These are phyloP conservation scores for Ormosia semicastrata DNA, from an alignment of 306 rosid genomes.

Conservation along the genomic window DNA sequence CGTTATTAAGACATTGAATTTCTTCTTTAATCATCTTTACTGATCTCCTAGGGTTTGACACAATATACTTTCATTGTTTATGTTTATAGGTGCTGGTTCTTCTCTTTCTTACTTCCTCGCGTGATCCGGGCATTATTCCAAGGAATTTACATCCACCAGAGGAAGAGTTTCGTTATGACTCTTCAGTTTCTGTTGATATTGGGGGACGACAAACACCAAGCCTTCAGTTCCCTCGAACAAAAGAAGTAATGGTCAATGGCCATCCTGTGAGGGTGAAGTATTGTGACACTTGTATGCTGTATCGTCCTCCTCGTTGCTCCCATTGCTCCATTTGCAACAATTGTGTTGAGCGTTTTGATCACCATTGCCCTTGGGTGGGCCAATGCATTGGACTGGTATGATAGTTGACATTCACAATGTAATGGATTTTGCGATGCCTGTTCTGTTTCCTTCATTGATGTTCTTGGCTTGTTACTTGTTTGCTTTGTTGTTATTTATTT, in stretches of 20 bases:
- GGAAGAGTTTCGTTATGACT: constrained; percentile 71
- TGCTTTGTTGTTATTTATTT: constrained; percentile 2
- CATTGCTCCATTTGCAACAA: constrained; percentile 98
- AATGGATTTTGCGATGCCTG: background rate
- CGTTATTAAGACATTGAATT: background rate
- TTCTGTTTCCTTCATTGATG: constrained; percentile 10
- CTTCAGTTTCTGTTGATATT: constrained; percentile 53
- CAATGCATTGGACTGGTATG: constrained; percentile 97
- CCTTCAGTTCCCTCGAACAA: constrained; percentile 74
- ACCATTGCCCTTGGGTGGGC: constrained; percentile 99
- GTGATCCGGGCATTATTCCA: constrained; percentile 92
- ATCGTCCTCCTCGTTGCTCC: constrained; percentile 99
- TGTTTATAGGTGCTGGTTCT: constrained; percentile 77
- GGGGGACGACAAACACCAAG: constrained; percentile 85
- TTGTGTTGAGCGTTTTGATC: constrained; percentile 96
- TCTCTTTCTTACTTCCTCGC: constrained; percentile 92
- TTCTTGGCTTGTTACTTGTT: constrained; percentile 24
- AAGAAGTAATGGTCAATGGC: constrained; percentile 78
- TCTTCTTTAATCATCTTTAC: background rate
- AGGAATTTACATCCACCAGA: constrained; percentile 92
- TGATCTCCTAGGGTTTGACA: constrained; percentile 20
- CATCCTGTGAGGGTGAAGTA: constrained; percentile 75
- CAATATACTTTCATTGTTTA: constrained; percentile 41
- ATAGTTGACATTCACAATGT: background rate
- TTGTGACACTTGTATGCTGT: constrained; percentile 93